Conservation (phyloP, 768 basidiomycete genomes). For the Amanita fuliginea region DNA sequence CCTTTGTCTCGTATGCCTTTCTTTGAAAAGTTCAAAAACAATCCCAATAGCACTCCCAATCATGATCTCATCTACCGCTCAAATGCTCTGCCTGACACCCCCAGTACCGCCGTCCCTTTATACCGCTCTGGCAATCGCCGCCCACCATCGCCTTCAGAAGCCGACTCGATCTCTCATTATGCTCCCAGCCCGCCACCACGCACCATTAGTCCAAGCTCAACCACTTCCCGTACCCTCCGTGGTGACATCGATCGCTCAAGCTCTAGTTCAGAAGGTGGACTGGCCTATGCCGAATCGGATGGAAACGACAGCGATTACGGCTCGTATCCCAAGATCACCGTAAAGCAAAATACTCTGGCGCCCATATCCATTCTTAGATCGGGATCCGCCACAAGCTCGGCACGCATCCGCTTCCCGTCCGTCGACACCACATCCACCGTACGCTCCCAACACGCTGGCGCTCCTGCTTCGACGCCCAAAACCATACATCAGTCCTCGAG, state of each 20-base stretch:
- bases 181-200: conserved; percentile 8
- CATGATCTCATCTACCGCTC: no score
- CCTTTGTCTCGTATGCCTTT: conserved; percentile 35
- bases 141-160: conserved; percentile 3
- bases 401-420: conserved; percentile 8
- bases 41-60: conserved; percentile 11
- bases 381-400: conserved; percentile 12
- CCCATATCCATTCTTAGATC: conserved; percentile 16
- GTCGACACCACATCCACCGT: conserved; percentile 4
- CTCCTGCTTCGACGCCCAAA: background rate
- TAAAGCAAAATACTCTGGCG: conserved; percentile 13
- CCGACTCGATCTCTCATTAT: conserved; percentile 6
- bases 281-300: conserved; percentile 42
- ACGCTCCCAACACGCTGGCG: background rate
- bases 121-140: background rate
- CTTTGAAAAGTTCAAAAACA: conserved; percentile 44
- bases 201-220: background rate
- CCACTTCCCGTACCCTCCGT: background rate
- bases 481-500: background rate
- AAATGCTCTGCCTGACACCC: background rate
- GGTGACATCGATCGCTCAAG: conserved; percentile 12
- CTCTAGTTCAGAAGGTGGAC: conserved; percentile 34
- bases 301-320: conserved; percentile 20
- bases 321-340: conserved; percentile 7
- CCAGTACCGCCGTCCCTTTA: conserved; percentile 3